Percentiles rank a stretch among this genome's conserved stretches.
Evolutionary conservation across 495 filamentous ascomycete genomes (phyloP).

Genomic region (Gamarada debralockiae): DNA sequence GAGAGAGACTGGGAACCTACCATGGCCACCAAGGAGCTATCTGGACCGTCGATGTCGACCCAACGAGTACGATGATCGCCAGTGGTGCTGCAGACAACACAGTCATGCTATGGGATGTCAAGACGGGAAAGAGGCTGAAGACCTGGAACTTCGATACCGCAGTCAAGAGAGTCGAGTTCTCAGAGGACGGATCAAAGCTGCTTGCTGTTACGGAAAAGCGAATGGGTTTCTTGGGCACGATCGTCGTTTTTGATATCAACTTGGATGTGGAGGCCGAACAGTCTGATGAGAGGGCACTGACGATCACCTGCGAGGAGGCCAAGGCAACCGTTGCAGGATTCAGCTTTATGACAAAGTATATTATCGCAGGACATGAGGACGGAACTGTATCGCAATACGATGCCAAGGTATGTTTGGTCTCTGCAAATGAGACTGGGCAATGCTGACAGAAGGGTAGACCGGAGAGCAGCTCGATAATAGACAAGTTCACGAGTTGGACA

Average conservation of each 20-base stretch:
- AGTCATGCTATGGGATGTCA: conserved; percentile 93
- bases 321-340: conserved; percentile 97
- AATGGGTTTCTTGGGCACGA: conserved; percentile 89
- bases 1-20: conserved; percentile 93
- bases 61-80: conserved; percentile 87
- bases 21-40: conserved; percentile 94
- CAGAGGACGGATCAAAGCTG: conserved; percentile 81
- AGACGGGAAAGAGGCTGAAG: conserved; percentile 89
- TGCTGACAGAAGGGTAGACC: conserved; percentile 38
- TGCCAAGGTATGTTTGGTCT: conserved; percentile 60
- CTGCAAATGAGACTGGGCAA: background rate
- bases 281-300: conserved; percentile 71
- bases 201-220: conserved; percentile 97
- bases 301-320: conserved; percentile 87
- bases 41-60: conserved; percentile 98
- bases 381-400: conserved; percentile 93
- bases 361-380: conserved; percentile 97
- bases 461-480: conserved; percentile 78
- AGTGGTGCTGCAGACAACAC: conserved; percentile 98
- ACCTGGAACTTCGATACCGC: conserved; percentile 95
- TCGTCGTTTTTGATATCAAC: conserved; percentile 83
- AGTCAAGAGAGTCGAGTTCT: conserved; percentile 95
- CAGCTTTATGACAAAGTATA: conserved; percentile 88
- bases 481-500: conserved; percentile 77
- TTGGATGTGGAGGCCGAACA: conserved; percentile 79